Conservation (phyloP, 352 stramenopile genomes). For the Phytophthora hibernalis region DNA sequence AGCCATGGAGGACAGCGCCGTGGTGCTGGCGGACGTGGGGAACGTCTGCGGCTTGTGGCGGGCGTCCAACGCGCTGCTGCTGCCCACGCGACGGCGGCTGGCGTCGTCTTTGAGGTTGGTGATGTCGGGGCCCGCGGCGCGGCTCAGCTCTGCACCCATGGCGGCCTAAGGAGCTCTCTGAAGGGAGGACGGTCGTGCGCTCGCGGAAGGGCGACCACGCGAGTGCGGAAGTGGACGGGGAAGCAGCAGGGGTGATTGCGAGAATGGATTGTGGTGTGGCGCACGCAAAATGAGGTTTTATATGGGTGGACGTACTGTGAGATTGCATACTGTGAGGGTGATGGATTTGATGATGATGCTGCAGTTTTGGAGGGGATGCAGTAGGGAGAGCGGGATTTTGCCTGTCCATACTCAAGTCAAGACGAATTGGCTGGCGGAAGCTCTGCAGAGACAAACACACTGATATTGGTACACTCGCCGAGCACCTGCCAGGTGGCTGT, state of each 20-base stretch:
- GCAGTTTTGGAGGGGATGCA: background rate
- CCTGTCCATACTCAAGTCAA: conserved; percentile 1
- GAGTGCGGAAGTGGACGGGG: conserved; percentile 27
- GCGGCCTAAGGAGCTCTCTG: background rate
- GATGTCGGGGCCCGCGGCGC: conserved; percentile 38
- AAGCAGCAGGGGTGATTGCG: conserved; percentile 10
- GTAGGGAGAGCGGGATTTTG: background rate
- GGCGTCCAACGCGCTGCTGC: conserved; percentile 64
- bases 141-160: conserved; percentile 82
- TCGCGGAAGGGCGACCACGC: conserved; percentile 13
- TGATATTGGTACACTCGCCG: background rate
- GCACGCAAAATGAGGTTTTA: background rate
- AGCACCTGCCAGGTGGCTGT: background rate
- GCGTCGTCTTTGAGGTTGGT: conserved; percentile 42
- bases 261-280: background rate
- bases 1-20: conserved; percentile 59
- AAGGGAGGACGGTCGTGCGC: conserved; percentile 16
- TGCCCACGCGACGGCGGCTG: conserved; percentile 69
- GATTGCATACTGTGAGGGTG: background rate
- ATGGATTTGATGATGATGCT: background rate
- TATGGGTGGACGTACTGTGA: background rate
- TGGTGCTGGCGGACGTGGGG: conserved; percentile 62
- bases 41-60: conserved; percentile 35
- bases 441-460: conserved; percentile 2
- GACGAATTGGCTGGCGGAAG: background rate